Evolutionary conservation across 768 basidiomycete genomes (phyloP).

Genomic region (Pisolithus albus): DNA sequence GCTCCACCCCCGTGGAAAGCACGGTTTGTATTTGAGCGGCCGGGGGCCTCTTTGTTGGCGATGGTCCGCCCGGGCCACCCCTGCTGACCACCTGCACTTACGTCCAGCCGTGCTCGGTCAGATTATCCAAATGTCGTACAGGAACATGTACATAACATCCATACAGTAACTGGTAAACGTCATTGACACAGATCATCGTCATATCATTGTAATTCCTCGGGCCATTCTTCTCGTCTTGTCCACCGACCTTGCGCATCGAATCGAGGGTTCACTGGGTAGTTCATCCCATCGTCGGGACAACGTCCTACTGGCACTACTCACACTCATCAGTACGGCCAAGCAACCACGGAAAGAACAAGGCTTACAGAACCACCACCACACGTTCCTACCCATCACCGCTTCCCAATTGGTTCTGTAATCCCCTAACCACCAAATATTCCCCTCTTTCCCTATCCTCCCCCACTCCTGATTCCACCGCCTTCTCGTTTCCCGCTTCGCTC

Average conservation of each 20-base stretch:
- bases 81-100: no score
- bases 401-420: conserved; percentile 59
- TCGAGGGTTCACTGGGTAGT: conserved; percentile 63
- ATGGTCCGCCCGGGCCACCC: neutral
- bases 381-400: conserved; percentile 69
- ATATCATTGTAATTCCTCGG: conserved; percentile 47
- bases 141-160: no score
- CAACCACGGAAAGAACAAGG: conserved; percentile 12
- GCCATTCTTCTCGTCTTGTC: conserved; percentile 66
- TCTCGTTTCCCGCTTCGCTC: conserved; percentile 41
- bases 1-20: no score
- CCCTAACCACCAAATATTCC: conserved; percentile 84
- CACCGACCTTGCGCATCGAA: conserved; percentile 66
- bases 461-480: conserved; percentile 72
- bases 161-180: neutral
- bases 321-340: conserved; percentile 3
- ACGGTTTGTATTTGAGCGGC: no score
- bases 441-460: conserved; percentile 69
- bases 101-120: neutral
- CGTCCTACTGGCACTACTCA: conserved; percentile 45
- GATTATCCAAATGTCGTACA: no score
- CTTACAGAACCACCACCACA: conserved; percentile 77
- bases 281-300: conserved; percentile 50
- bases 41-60: neutral
- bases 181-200: neutral